A percentile compares a stretch with the other conserved stretches of the same genome.
Evolutionary conservation across 129 eudicot species (phyloP).

Genomic region (Erigeron canadensis): DNA sequence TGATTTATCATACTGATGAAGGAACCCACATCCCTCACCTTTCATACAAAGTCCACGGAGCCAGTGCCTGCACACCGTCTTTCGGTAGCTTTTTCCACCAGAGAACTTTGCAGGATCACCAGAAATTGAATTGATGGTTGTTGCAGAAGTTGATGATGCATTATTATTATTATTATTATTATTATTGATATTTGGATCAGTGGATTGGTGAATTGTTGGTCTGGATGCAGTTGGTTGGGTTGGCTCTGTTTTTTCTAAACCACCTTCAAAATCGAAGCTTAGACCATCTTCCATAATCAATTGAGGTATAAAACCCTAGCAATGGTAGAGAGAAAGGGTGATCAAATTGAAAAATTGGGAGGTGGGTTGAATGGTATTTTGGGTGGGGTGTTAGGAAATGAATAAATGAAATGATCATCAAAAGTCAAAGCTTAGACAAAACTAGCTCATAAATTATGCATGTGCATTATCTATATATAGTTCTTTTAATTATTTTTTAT

Average conservation of each 20-base stretch:
- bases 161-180: constrained; percentile 2
- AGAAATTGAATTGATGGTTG: constrained; percentile 19
- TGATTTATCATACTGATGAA: constrained; percentile 90
- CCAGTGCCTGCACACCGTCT: constrained; percentile 98
- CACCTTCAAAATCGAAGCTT: constrained; percentile 93
- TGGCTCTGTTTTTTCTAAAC: constrained; percentile 62
- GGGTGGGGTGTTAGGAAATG: too few species aligned
- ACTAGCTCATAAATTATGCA: too few species aligned
- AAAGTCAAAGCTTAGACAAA: too few species aligned
- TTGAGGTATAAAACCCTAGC: not conserved
- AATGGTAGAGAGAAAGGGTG: not conserved
- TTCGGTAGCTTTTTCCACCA: constrained; percentile 77
- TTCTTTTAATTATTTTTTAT: too few species aligned
- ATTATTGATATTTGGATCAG: constrained; percentile 4
- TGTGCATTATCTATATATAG: too few species aligned
- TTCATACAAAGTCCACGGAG: constrained; percentile 96
- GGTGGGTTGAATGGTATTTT: too few species aligned
- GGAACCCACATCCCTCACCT: constrained; percentile 94
- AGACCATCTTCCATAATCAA: constrained; percentile 61
- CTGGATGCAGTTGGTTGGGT: constrained; percentile 80
- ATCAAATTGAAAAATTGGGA: too few species aligned
- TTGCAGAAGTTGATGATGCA: constrained; percentile 15
- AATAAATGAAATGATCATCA: too few species aligned
- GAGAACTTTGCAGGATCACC: constrained; percentile 9
- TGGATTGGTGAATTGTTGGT: constrained; percentile 61